A percentile compares a stretch with the other conserved stretches of the same genome.
These are phyloP conservation scores for Coprinellus micaceus DNA, from an alignment of 768 basidiomycete species.

Conservation along the genomic window DNA sequence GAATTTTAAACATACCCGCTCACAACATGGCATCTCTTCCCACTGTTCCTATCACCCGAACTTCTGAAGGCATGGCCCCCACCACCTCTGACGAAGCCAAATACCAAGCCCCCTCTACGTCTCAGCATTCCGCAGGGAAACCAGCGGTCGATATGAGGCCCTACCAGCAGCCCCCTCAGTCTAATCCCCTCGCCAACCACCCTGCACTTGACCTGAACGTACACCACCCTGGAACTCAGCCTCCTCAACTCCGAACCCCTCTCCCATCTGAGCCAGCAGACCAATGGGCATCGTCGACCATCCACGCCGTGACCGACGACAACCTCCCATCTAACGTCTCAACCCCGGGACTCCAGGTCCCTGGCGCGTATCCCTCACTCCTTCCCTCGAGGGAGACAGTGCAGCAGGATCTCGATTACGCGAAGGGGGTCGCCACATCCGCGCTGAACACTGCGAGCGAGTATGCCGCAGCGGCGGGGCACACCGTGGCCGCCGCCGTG, in stretches of 20 bases:
- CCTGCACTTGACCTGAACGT: not conserved
- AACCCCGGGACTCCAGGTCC: conserved; percentile 4
- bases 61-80: too few species aligned
- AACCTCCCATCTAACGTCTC: not conserved
- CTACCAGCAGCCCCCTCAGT: not conserved
- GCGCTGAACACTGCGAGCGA: not conserved
- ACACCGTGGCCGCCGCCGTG: not conserved
- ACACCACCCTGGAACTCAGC: not conserved
- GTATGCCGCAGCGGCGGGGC: not conserved
- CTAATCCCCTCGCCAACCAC: not conserved
- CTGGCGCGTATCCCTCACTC: conserved; percentile 5
- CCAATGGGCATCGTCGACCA: not conserved
- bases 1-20: too few species aligned
- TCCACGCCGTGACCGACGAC: not conserved
- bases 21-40: not conserved
- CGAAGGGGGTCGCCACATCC: not conserved
- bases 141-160: not conserved
- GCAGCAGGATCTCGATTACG: not conserved
- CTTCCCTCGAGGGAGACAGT: not conserved
- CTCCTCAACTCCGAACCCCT: conserved; percentile 1
- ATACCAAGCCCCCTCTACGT: too few species aligned
- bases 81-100: too few species aligned
- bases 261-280: conserved; percentile 2
- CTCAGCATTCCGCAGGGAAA: not conserved
- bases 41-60: not conserved